Evolutionary conservation across 2,329 filamentous ascomycete genomes (phyloP).

Genomic region (Claviceps digitariae): DNA sequence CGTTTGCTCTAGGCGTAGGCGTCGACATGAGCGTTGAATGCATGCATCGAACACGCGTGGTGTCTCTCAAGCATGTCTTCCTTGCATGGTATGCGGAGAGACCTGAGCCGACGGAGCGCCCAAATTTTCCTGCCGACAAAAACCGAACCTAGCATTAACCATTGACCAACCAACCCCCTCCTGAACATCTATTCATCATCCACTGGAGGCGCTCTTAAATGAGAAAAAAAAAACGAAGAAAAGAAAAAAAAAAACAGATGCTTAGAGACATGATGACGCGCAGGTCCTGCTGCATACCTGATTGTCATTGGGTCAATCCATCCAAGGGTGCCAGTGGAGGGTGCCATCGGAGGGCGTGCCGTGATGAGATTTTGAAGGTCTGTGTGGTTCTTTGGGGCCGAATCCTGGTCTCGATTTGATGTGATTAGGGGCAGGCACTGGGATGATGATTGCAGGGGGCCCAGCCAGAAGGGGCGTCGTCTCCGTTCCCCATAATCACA

Average conservation of each 20-base stretch:
- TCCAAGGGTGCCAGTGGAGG: no score
- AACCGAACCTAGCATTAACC: background rate
- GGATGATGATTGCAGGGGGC: no score
- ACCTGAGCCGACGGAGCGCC: background rate
- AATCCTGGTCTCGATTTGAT: no score
- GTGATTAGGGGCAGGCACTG: no score
- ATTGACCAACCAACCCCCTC: no score
- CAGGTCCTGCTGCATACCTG: no score
- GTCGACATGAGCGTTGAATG: background rate
- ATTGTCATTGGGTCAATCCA: no score
- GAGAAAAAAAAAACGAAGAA: no score
- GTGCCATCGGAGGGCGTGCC: slow-evolving; percentile 1
- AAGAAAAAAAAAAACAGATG: no score
- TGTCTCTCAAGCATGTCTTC: background rate
- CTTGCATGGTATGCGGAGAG: background rate
- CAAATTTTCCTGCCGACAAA: background rate
- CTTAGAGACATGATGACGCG: background rate
- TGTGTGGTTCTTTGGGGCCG: no score
- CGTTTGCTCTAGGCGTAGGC: background rate
- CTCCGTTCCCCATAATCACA: slow-evolving; percentile 3
- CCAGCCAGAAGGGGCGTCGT: background rate
- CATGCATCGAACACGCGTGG: background rate
- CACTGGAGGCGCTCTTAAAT: no score
- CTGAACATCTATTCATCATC: no score
- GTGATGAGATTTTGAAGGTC: slow-evolving; percentile 4